Evolutionary conservation across 2,329 filamentous ascomycete species (phyloP), one percentile per base, ranked within the genome.

Genomic region (Scytalidium sp.): DNA sequence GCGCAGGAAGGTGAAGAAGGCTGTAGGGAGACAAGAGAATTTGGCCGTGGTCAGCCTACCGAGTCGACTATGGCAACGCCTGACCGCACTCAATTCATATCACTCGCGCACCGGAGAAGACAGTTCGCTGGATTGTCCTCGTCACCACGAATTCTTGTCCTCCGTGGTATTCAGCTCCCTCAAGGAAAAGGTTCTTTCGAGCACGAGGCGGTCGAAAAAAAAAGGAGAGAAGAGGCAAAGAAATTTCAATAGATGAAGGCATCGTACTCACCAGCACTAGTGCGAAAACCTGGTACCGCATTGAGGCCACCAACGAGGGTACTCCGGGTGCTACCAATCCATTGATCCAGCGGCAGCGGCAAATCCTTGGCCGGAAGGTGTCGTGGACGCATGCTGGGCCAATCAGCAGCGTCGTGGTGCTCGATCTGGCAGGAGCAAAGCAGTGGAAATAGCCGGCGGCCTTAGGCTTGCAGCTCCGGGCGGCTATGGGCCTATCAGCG

Each of bases 1-100:
- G 58, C 88, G 84, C 15, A 94, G 78, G 59, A 90, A 93, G 49
- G 84, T 87, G 69, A 94, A 87, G 74, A 94, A 94, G 21, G 88
- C 89, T 94, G 68, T 52, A 42, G 59, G 25, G 42, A 51, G 45
- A 41, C 36, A 45, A 40, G n/a, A n/a, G n/a, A n/a, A n/a, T n/a
- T n/a, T n/a, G n/a, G n/a, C n/a, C n/a, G n/a, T n/a, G n/a, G n/a
- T n/a, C n/a, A n/a, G n/a, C n/a, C n/a, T n/a, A n/a, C n/a, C n/a
- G n/a, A n/a, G n/a, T n/a, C n/a, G n/a, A n/a, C n/a, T n/a, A n/a
- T n/a, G n/a, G n/a, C n/a, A n/a, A n/a, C n/a, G n/a, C n/a, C n/a
- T 36, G 40, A 19, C 5, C 8, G 19, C 19, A n/a, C 19, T 17
- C 11, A 20, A 42, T 19, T 44, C n/a, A 40, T 22, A 17, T 27